Conservation (phyloP, 176 grass and related monocot genomes). For the Musa beccarii region DNA sequence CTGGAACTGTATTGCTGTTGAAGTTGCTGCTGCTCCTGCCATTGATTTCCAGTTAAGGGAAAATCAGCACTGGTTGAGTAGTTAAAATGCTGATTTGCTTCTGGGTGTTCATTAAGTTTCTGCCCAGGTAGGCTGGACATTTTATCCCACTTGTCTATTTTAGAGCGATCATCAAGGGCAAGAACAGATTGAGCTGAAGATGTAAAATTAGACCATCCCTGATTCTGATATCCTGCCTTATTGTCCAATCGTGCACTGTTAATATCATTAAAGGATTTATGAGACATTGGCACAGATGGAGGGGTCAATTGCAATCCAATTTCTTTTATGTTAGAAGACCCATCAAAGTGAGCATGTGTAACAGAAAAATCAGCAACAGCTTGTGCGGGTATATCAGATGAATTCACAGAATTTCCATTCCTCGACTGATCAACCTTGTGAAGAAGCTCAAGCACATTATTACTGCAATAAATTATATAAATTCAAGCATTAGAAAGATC, state of each 20-base stretch:
- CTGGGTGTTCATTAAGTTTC: not conserved
- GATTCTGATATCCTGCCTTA: not conserved
- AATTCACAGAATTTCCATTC: slow-evolving; percentile 9
- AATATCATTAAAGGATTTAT: slow-evolving; percentile 2
- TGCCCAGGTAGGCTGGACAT: not conserved
- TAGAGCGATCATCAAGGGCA: not conserved
- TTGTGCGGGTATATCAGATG: not conserved
- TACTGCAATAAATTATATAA: slow-evolving; percentile 10
- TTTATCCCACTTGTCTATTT: not conserved
- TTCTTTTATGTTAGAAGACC: slow-evolving; percentile 4
- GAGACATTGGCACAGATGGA: not conserved
- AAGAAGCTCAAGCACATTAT: slow-evolving; percentile 25
- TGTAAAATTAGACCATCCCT: not conserved
- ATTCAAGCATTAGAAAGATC: slow-evolving; percentile 10
- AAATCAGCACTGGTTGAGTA: not conserved
- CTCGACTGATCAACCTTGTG: slow-evolving; percentile 24
- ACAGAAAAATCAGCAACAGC: not conserved
- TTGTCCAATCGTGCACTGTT: not conserved
- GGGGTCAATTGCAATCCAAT: slow-evolving; percentile 15
- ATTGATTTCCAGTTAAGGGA: not conserved
- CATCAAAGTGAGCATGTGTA: slow-evolving; percentile 10
- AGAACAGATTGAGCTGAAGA: not conserved
- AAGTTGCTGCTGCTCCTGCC: too few species aligned
- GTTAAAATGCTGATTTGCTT: not conserved
- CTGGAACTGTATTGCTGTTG: not conserved